Evolutionary conservation across 768 basidiomycete genomes (phyloP).

Genomic region (Pisolithus tinctorius): DNA sequence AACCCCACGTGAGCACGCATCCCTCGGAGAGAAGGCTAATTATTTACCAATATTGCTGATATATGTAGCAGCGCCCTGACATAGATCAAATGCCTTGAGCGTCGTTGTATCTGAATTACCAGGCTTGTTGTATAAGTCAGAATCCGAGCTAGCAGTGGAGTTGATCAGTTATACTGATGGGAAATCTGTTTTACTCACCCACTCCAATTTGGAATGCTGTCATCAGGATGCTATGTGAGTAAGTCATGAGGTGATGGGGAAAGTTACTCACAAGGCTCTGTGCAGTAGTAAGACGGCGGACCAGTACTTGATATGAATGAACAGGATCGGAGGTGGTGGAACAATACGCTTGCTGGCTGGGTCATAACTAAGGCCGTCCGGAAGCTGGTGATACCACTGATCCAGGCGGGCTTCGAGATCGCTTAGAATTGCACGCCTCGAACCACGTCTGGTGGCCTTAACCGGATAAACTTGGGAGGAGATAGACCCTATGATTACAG

Average conservation of each 20-base stretch:
- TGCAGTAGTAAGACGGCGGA: conserved; percentile 66
- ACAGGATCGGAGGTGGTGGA: conserved; percentile 60
- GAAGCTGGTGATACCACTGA: conserved; percentile 68
- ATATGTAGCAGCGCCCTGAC: conserved; percentile 67
- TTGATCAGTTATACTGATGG: neutral
- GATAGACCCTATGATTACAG: conserved; percentile 59
- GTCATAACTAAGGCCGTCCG: conserved; percentile 57
- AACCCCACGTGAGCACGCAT: conserved; percentile 4
- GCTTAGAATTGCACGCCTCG: conserved; percentile 43
- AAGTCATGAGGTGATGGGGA: conserved; percentile 1
- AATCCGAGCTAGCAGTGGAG: conserved; percentile 32
- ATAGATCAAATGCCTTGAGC: conserved; percentile 66
- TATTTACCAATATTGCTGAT: conserved; percentile 58
- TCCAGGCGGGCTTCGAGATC: conserved; percentile 62
- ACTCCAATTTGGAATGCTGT: conserved; percentile 68
- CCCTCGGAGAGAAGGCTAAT: neutral
- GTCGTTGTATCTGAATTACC: conserved; percentile 36
- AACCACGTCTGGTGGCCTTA: conserved; percentile 37
- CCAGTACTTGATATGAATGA: conserved; percentile 73
- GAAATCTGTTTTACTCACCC: conserved; percentile 34
- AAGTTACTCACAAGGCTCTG: conserved; percentile 64
- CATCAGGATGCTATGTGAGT: conserved; percentile 6
- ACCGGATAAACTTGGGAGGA: conserved; percentile 68
- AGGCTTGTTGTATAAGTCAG: conserved; percentile 36
- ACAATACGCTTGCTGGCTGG: conserved; percentile 42